Evolutionary conservation across 148 eudicot genomes (phyloP).

Genomic region (Arctostaphylos glauca): DNA sequence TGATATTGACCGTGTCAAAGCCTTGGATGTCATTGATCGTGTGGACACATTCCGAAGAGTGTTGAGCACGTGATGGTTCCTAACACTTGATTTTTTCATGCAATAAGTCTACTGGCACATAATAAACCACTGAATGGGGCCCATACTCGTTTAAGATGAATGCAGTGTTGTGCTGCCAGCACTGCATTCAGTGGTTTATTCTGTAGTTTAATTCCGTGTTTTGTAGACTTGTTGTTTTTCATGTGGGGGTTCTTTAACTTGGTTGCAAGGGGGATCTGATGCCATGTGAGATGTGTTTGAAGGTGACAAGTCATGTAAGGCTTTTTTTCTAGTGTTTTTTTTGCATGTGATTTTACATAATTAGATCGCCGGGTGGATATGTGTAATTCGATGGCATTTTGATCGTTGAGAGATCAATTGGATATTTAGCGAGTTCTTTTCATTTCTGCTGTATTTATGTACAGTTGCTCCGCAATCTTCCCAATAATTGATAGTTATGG

Average conservation of each 20-base stretch:
- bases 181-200: not conserved
- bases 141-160: not conserved
- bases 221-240: not conserved
- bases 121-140: not conserved
- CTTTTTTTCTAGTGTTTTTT: not conserved
- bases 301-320: not conserved
- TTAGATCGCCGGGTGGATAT: slow-evolving; percentile 5
- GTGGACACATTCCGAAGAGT: slow-evolving; percentile 60
- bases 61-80: slow-evolving; percentile 7
- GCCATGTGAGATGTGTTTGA: slow-evolving; percentile 9
- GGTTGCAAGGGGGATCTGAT: slow-evolving; percentile 7
- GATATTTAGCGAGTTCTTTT: slow-evolving; percentile 13
- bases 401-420: slow-evolving; percentile 10
- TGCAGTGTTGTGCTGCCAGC: not conserved
- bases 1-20: slow-evolving; percentile 71
- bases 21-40: slow-evolving; percentile 90
- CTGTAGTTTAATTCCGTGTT: not conserved
- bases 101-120: slow-evolving; percentile 2
- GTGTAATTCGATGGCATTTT: slow-evolving; percentile 1
- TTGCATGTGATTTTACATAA: not conserved
- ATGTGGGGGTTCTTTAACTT: slow-evolving; percentile 1
- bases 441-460: slow-evolving; percentile 6
- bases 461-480: slow-evolving; percentile 16
- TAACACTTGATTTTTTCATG: not conserved
- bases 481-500: slow-evolving; percentile 12